These are phyloP conservation scores for Polygonum maritimum DNA, from an alignment of 148 eudicot genomes.

Conservation along the genomic window DNA sequence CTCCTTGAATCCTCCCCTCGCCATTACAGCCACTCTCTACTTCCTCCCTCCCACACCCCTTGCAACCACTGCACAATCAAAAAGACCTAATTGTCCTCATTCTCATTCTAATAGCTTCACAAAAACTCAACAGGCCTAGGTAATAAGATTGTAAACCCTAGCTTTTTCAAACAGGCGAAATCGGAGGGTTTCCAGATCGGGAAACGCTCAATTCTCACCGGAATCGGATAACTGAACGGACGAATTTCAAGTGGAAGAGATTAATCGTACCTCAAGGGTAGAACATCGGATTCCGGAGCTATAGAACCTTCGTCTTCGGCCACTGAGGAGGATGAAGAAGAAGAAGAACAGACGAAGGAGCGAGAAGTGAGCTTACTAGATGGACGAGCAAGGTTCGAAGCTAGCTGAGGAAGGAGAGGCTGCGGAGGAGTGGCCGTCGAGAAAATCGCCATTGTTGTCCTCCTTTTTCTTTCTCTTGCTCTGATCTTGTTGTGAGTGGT, in stretches of 20 bases:
- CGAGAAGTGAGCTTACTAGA: neutral
- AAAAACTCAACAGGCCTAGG: neutral
- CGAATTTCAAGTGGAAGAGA: neutral
- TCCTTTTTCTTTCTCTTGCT: neutral
- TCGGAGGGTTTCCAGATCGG: neutral
- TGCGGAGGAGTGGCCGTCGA: slow-evolving; percentile 6
- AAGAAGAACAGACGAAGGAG: neutral
- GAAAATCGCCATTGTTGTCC: neutral
- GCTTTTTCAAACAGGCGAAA: neutral
- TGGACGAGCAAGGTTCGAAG: neutral
- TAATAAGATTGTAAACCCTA: neutral
- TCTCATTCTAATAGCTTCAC: neutral
- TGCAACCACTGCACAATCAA: slow-evolving; percentile 31
- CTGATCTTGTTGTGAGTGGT: neutral
- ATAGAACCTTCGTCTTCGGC: slow-evolving; percentile 1
- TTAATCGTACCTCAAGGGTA: neutral
- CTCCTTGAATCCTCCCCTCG: slow-evolving; percentile 95
- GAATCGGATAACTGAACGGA: neutral
- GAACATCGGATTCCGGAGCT: neutral
- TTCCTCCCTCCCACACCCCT: slow-evolving; percentile 66
- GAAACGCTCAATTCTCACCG: neutral
- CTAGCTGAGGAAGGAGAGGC: neutral
- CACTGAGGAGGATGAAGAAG: slow-evolving; percentile 1
- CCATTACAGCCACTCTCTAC: slow-evolving; percentile 80
- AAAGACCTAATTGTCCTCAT: neutral